Evolutionary conservation across 192 early-diverging fungal species (phyloP).

Genomic region (Gigaspora rosea): DNA sequence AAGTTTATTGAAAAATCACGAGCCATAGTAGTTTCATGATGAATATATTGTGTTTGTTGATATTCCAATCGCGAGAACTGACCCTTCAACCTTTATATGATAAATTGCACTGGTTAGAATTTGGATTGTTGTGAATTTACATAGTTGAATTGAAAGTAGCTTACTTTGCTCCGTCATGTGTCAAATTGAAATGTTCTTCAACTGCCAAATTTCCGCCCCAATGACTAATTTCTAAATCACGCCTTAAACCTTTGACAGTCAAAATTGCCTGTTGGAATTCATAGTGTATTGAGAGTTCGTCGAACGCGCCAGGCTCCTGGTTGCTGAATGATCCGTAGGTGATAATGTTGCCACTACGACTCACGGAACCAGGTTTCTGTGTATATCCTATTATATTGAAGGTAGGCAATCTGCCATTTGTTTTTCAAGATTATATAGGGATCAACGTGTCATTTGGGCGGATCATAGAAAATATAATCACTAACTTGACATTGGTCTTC

Average conservation of each 20-base stretch:
- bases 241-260: slow-evolving; percentile 56
- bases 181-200: slow-evolving; percentile 77
- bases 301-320: slow-evolving; percentile 43
- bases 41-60: slow-evolving; percentile 47
- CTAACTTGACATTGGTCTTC: slow-evolving; percentile 81
- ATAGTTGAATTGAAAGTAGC: slow-evolving; percentile 22
- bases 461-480: neutral
- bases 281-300: slow-evolving; percentile 65
- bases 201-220: slow-evolving; percentile 81
- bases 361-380: slow-evolving; percentile 36
- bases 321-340: slow-evolving; percentile 73
- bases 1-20: slow-evolving; percentile 45
- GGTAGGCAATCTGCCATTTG: slow-evolving; percentile 38
- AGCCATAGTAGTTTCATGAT: slow-evolving; percentile 55
- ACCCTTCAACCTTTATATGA: slow-evolving; percentile 47
- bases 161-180: slow-evolving; percentile 79
- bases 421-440: neutral
- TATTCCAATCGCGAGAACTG: slow-evolving; percentile 77
- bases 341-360: slow-evolving; percentile 57
- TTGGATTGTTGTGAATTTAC: slow-evolving; percentile 7
- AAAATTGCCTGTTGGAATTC: slow-evolving; percentile 59
- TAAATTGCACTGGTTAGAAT: slow-evolving; percentile 7
- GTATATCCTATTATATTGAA: slow-evolving; percentile 44
- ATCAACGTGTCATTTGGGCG: neutral
- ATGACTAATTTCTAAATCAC: slow-evolving; percentile 84